phyloP scores from a whole-genome alignment of 2,329 filamentous ascomycete species.

The Thelonectria olida region DNA sequence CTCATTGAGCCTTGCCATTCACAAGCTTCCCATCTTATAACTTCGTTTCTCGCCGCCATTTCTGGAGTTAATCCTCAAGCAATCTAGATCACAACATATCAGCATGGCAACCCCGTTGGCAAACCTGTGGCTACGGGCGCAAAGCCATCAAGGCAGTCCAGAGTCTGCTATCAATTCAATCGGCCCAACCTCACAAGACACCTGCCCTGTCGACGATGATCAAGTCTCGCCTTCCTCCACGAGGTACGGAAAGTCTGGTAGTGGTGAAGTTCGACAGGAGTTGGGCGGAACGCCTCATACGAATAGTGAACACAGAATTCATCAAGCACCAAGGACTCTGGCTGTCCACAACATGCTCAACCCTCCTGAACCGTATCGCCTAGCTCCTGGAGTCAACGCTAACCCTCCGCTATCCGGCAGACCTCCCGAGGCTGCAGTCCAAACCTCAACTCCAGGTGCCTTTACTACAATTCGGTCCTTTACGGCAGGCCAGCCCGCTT shows the following conservation, averaged over 20 bases:
- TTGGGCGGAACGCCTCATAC: conserved; percentile 30
- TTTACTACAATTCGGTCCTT: conserved; percentile 37
- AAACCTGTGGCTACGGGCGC: conserved; percentile 48
- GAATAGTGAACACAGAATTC: conserved; percentile 35
- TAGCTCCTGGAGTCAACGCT: conserved; percentile 27
- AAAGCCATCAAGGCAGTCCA: conserved; percentile 43
- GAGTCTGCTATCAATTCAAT: conserved; percentile 46
- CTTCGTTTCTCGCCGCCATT: too few species aligned
- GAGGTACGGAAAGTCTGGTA: conserved; percentile 32
- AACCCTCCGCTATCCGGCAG: conserved; percentile 21
- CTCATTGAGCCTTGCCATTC: too few species aligned
- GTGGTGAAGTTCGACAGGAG: conserved; percentile 37
- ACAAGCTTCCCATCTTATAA: too few species aligned
- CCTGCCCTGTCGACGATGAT: conserved; percentile 53
- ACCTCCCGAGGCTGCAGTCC: conserved; percentile 31
- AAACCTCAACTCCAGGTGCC: conserved; percentile 31
- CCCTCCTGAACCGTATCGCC: conserved; percentile 43
- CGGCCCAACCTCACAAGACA: conserved; percentile 47
- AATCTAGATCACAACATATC: too few species aligned
- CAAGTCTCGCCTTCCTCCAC: conserved; percentile 37
- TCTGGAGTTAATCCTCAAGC: too few species aligned
- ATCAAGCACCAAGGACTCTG: conserved; percentile 40
- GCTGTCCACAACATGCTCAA: conserved; percentile 52
- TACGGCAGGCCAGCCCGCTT: conserved; percentile 39
- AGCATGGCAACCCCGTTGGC: conserved; percentile 47